Conservation (phyloP, 441 rosid genomes). For the Bocquillonia castaneifolia region DNA sequence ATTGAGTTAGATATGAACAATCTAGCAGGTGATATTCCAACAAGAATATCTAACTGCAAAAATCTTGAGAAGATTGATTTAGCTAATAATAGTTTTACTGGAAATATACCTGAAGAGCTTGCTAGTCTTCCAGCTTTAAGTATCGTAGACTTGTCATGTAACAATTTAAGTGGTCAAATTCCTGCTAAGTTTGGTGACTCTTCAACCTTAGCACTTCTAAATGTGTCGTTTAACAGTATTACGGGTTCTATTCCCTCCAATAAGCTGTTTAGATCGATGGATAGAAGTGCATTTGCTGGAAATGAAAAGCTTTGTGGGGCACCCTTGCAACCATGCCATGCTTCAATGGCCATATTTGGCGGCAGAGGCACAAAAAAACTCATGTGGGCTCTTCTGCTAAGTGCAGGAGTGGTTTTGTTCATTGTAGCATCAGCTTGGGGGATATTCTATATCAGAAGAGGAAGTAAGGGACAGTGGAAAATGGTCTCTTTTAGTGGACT, state of each 20-base stretch:
- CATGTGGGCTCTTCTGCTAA: conserved; percentile 46
- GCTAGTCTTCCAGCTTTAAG: conserved; percentile 47
- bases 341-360: conserved; percentile 39
- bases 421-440: conserved; percentile 44
- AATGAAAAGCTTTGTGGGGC: conserved; percentile 72
- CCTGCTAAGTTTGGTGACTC: conserved; percentile 50
- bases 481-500: conserved; percentile 72
- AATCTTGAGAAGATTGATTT: conserved; percentile 50
- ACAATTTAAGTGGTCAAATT: conserved; percentile 58
- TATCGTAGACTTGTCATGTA: conserved; percentile 62
- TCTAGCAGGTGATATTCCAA: conserved; percentile 49
- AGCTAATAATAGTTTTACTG: conserved; percentile 47
- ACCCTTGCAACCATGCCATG: conserved; percentile 59
- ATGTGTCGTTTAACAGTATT: conserved; percentile 57
- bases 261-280: conserved; percentile 53
- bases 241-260: conserved; percentile 59
- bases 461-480: conserved; percentile 62
- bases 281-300: conserved; percentile 57
- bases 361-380: conserved; percentile 53
- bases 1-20: conserved; percentile 58
- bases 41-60: conserved; percentile 49
- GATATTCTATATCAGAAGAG: conserved; percentile 43
- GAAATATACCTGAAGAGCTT: conserved; percentile 51
- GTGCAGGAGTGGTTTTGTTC: conserved; percentile 40
- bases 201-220: conserved; percentile 41